Percentiles rank a stretch among this genome's conserved stretches.
Conservation (phyloP, 1,284 basidiomycete genomes). For the Hypsizygus ulmarius region DNA sequence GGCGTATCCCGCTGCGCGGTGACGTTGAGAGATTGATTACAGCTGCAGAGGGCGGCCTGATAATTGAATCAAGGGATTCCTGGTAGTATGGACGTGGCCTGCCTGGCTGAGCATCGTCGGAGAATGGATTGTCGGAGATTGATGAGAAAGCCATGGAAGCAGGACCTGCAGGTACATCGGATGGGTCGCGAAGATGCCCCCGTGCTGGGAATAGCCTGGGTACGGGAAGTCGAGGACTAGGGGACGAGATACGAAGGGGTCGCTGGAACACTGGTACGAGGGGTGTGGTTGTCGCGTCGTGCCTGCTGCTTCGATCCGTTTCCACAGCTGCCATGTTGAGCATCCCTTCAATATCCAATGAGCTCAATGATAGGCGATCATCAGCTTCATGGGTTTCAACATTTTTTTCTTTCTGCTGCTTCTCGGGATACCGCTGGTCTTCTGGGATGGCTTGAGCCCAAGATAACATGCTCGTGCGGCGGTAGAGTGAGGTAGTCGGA, state of each 20-base stretch:
- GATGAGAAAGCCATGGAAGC: slow-evolving; percentile 26
- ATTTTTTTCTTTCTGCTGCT: not conserved
- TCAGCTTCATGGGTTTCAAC: not conserved
- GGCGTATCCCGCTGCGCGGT: slow-evolving; percentile 11
- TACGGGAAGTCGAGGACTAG: slow-evolving; percentile 12
- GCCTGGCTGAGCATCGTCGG: slow-evolving; percentile 13
- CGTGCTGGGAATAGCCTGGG: slow-evolving; percentile 18
- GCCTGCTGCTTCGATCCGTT: slow-evolving; percentile 25
- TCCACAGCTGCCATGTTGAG: slow-evolving; percentile 47
- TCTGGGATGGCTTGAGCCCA: slow-evolving; percentile 27
- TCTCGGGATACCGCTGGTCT: slow-evolving; percentile 20
- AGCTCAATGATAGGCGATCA: slow-evolving; percentile 26
- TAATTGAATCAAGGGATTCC: slow-evolving; percentile 3
- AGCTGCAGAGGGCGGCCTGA: slow-evolving; percentile 7
- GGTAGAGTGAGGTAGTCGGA: slow-evolving; percentile 22
- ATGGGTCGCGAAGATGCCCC: slow-evolving; percentile 27
- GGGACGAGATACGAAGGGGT: slow-evolving; percentile 4
- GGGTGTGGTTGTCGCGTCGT: slow-evolving; percentile 19
- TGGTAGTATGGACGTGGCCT: not conserved
- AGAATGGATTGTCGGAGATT: slow-evolving; percentile 26
- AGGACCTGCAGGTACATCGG: slow-evolving; percentile 30
- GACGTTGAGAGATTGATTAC: slow-evolving; percentile 16
- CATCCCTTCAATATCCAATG: slow-evolving; percentile 52
- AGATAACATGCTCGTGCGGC: slow-evolving; percentile 27
- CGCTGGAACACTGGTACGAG: slow-evolving; percentile 9